Percentiles rank a stretch among this genome's conserved stretches.
Evolutionary conservation across 2,329 filamentous ascomycete species (phyloP).

Genomic region (Fusarium goolgardi): DNA sequence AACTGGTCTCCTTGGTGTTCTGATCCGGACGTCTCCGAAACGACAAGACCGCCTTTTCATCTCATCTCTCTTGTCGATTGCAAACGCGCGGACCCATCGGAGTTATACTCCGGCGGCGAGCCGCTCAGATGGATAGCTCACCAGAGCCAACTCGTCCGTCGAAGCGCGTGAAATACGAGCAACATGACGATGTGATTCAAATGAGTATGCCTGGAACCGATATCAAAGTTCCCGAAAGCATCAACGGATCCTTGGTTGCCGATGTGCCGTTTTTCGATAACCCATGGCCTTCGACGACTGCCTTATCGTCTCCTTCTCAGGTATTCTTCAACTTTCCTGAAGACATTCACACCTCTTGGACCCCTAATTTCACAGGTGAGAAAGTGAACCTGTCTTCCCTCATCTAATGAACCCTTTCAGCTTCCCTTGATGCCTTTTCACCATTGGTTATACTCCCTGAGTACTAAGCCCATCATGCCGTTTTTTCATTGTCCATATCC

Average conservation of each 20-base stretch:
- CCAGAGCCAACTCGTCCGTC: conserved; percentile 44
- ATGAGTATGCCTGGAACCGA: conserved; percentile 26
- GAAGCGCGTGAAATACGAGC: conserved; percentile 47
- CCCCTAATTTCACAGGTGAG: conserved; percentile 42
- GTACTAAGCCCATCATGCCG: conserved; percentile 8
- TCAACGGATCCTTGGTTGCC: conserved; percentile 26
- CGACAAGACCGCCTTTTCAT: conserved; percentile 38
- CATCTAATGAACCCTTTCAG: conserved; percentile 4
- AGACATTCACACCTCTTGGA: conserved; percentile 36
- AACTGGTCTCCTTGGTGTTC: conserved; percentile 26
- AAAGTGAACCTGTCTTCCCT: conserved; percentile 30
- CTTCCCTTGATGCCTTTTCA: conserved; percentile 4
- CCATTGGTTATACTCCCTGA: neutral
- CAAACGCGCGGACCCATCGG: conserved; percentile 36
- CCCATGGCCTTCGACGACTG: conserved; percentile 33
- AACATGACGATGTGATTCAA: conserved; percentile 34
- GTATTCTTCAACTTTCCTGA: conserved; percentile 37
- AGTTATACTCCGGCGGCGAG: conserved; percentile 27
- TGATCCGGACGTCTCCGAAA: conserved; percentile 43
- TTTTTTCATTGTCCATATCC: conserved; percentile 17
- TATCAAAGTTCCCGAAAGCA: conserved; percentile 22
- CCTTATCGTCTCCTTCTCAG: conserved; percentile 41
- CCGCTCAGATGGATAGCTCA: conserved; percentile 44
- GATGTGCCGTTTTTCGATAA: conserved; percentile 37
- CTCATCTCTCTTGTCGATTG: conserved; percentile 39